Evolutionary conservation across 2,329 filamentous ascomycete genomes (phyloP).

Genomic region (Dactylellina drechsleri): DNA sequence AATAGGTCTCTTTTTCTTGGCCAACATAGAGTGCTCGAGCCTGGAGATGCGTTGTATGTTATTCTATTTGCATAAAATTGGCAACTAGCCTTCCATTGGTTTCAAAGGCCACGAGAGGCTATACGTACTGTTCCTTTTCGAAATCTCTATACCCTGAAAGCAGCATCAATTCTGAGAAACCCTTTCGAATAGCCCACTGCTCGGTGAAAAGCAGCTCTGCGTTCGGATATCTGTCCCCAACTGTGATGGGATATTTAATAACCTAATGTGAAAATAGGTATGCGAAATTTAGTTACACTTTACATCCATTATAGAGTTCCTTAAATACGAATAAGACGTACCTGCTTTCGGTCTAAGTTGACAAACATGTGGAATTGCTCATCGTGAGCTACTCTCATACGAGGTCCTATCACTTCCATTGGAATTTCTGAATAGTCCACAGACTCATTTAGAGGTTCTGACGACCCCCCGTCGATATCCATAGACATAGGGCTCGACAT

Average conservation of each 20-base stretch:
- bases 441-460: no score
- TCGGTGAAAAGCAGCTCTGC: background rate
- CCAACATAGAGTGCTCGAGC: no score
- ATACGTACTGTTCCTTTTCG: background rate
- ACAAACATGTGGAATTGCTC: slow-evolving; percentile 38
- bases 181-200: slow-evolving; percentile 33
- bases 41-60: no score
- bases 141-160: background rate
- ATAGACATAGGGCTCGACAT: no score
- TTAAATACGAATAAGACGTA: background rate
- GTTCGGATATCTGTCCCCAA: background rate
- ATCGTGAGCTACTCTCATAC: background rate
- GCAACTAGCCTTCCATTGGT: background rate
- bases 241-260: slow-evolving; percentile 6
- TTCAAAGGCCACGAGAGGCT: no score
- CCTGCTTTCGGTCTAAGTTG: slow-evolving; percentile 25
- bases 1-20: background rate
- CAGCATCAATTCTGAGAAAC: slow-evolving; percentile 33
- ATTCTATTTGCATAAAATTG: no score
- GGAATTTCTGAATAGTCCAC: background rate
- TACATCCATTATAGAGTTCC: background rate
- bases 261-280: background rate
- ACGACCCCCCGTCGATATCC: no score
- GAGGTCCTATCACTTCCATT: no score
- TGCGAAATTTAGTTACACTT: background rate